Base-by-base conservation (phyloP, 108 stramenopile species). In the Fragilaria crotonensis region DNA sequence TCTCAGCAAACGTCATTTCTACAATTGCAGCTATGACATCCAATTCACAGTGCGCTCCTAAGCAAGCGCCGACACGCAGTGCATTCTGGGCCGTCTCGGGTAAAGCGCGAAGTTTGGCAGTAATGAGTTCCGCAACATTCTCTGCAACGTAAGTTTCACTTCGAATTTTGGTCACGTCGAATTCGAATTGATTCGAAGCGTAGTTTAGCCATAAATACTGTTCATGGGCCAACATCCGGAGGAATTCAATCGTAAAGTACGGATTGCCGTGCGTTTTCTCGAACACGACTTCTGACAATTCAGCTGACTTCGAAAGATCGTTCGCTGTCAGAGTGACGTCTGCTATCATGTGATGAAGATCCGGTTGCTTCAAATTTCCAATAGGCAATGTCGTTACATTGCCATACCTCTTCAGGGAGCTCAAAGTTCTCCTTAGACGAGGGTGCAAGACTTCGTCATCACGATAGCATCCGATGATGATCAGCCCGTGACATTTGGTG, bases 401-500 rank as follows among this genome's bases (percentile, higher is more conserved):
- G 5, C 19, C n/a, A 7, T 20, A 5, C 20, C 20, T 49, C 19
- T 49, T 49, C 5, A 49, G 5, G 5, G 9, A 20, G 5, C 21
- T 56, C 17, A 33, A 33, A 19, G 2, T 22, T 48, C 7, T 32
- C 26, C 22, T 25, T 21, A 9, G 18, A 9, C 0, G 20, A 25
- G 25, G 26, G 33, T 63, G 64, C 57, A 18, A 30, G n/a, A 76
- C 71, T 48, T 83, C 78, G 47, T 83, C 66, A 50, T 70, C 71
- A 44, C 81, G 69, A 48, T 75, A 77, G 0, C 64, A 32, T 9
- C 78, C 78, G 19, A 79, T 57, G 33, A 83, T 49, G 51, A 83
- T 20, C 25, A 64, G 14, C n/a, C 36, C 36, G 2, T 21, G 33
- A 18, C 22, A 57, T 26, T 28, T 25, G 14, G 4, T 18, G 44